Evolutionary conservation across 2,329 filamentous ascomycete genomes (phyloP).

Genomic region (Sporothrix protearum): DNA sequence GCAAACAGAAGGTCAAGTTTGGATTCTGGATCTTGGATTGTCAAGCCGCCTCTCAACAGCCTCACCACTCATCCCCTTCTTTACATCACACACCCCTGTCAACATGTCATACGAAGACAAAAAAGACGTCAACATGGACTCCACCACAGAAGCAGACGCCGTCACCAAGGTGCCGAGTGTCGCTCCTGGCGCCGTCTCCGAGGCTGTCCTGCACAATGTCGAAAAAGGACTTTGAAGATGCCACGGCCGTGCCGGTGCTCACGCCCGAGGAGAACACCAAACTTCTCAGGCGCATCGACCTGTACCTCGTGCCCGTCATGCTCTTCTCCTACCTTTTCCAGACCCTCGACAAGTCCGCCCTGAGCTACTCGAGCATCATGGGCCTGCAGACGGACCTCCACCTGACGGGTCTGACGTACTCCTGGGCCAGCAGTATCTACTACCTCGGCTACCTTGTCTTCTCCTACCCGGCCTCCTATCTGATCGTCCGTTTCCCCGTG

Average conservation of each 20-base stretch:
- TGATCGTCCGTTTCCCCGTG: constrained; percentile 26
- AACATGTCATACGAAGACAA: neutral
- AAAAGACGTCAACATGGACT: neutral
- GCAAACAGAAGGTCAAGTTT: neutral
- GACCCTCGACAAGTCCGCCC: constrained; percentile 57
- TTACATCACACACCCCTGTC: neutral
- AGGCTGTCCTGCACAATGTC: neutral
- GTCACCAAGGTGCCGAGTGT: neutral
- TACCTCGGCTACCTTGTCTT: constrained; percentile 42
- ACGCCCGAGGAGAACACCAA: constrained; percentile 30
- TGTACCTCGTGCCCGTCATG: constrained; percentile 54
- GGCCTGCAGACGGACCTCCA: constrained; percentile 27
- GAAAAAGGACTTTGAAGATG: neutral
- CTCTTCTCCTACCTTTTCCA: constrained; percentile 54
- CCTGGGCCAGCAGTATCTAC: constrained; percentile 46
- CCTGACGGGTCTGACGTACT: constrained; percentile 43
- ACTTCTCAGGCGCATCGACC: constrained; percentile 60
- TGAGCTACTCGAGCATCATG: constrained; percentile 48
- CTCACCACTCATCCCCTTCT: neutral
- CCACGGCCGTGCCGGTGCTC: neutral
- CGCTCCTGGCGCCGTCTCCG: neutral
- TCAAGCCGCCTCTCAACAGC: neutral
- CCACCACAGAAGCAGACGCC: neutral
- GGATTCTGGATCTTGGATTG: no score
- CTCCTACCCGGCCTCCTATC: neutral